Conservation (phyloP, 768 basidiomycete species). For the Boletus reticulatus region DNA sequence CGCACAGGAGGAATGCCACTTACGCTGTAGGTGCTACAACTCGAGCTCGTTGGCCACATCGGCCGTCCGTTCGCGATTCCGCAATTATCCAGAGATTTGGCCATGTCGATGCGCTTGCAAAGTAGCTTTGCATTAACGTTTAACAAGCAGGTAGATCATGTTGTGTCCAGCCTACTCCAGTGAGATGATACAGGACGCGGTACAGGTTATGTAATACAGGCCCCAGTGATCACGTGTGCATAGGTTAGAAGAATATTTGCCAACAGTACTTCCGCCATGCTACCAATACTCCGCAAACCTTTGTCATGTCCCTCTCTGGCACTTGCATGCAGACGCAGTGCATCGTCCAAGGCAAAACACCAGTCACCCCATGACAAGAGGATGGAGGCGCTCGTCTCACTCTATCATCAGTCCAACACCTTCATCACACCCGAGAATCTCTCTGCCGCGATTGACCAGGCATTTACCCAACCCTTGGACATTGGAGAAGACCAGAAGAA, state of each 20-base stretch:
- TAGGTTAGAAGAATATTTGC: not conserved
- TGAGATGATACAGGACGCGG: not conserved
- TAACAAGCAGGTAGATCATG: not conserved
- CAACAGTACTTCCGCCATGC: slow-evolving; percentile 11
- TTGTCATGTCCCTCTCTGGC: slow-evolving; percentile 7
- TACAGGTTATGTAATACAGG: slow-evolving; percentile 17
- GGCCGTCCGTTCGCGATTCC: not conserved
- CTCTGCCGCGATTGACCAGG: slow-evolving; percentile 58
- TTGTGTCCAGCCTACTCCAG: not conserved
- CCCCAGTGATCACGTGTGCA: not conserved
- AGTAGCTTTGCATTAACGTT: not conserved
- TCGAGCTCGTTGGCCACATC: not conserved
- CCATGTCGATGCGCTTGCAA: not conserved
- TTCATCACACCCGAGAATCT: slow-evolving; percentile 76
- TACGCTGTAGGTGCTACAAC: not conserved
- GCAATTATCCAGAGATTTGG: not conserved
- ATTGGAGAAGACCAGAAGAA: slow-evolving; percentile 19
- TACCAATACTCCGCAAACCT: slow-evolving; percentile 1
- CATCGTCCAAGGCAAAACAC: slow-evolving; percentile 20
- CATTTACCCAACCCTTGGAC: slow-evolving; percentile 41
- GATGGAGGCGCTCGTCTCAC: slow-evolving; percentile 70
- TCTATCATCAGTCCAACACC: slow-evolving; percentile 72
- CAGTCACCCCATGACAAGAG: slow-evolving; percentile 28
- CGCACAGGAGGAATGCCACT: not conserved
- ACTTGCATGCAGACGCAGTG: slow-evolving; percentile 9